Percentiles rank a stretch among this genome's conserved stretches.
These are phyloP conservation scores for Castanea mollissima DNA, from an alignment of 306 rosid genomes.

Conservation along the genomic window DNA sequence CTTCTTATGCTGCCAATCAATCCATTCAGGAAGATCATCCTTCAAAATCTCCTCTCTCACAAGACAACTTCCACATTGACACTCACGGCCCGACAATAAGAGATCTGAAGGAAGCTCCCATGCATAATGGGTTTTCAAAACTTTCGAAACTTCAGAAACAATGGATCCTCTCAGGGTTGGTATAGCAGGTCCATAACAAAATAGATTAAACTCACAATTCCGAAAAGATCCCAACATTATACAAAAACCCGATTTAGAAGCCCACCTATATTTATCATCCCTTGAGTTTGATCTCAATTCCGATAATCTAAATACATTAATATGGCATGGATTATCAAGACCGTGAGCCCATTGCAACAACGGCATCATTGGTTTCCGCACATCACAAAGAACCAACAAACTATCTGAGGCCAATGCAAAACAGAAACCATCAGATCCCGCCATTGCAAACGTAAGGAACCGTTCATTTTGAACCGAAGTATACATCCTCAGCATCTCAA, in stretches of 20 bases:
- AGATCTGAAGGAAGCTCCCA: conserved; percentile 67
- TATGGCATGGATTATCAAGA: conserved; percentile 43
- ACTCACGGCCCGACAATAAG: conserved; percentile 40
- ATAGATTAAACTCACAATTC: conserved; percentile 52
- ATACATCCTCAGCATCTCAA: conserved; percentile 43
- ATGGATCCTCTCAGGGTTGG: conserved; percentile 32
- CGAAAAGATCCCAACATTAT: conserved; percentile 67
- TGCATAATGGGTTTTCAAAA: conserved; percentile 38
- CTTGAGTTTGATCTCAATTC: conserved; percentile 48
- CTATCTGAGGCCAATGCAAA: conserved; percentile 52
- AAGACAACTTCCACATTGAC: conserved; percentile 59
- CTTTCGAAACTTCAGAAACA: conserved; percentile 33
- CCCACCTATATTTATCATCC: conserved; percentile 41
- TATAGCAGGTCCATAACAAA: conserved; percentile 57
- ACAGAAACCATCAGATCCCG: conserved; percentile 42
- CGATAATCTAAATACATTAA: conserved; percentile 50
- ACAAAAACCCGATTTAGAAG: conserved; percentile 65
- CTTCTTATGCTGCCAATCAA: conserved; percentile 71
- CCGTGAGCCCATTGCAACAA: conserved; percentile 65
- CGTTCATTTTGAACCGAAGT: conserved; percentile 35
- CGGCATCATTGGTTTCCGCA: conserved; percentile 57
- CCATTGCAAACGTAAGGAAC: conserved; percentile 54
- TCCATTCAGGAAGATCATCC: conserved; percentile 67
- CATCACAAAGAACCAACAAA: conserved; percentile 60
- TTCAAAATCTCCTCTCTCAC: conserved; percentile 52